Evolutionary conservation across 148 eudicot genomes (phyloP).

Genomic region (Chenopodium quinoa): DNA sequence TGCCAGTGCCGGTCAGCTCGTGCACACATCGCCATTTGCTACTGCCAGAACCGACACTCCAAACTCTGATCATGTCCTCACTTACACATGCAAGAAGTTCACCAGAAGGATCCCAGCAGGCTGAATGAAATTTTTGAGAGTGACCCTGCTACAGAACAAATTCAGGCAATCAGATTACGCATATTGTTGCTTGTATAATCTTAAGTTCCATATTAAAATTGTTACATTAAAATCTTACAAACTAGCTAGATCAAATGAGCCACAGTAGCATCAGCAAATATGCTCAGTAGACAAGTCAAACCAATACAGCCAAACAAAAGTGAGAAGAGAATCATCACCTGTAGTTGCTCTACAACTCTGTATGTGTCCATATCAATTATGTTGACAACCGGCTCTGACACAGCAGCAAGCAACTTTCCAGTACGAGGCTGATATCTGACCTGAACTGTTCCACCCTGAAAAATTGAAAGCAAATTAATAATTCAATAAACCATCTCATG

Average conservation of each 20-base stretch:
- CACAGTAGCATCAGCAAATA: not conserved
- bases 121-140: slow-evolving; percentile 36
- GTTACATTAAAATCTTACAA: not conserved
- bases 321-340: slow-evolving; percentile 19
- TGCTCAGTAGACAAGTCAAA: not conserved
- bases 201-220: too few relatives aligned
- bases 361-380: slow-evolving; percentile 34
- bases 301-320: not conserved
- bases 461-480: slow-evolving; percentile 2
- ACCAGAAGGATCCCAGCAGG: slow-evolving; percentile 63
- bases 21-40: slow-evolving; percentile 46
- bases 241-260: not conserved
- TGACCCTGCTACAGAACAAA: slow-evolving; percentile 45
- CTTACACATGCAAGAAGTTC: slow-evolving; percentile 60
- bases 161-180: slow-evolving; percentile 15
- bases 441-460: slow-evolving; percentile 42
- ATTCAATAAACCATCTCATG: not conserved
- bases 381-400: slow-evolving; percentile 34
- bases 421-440: slow-evolving; percentile 44
- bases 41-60: slow-evolving; percentile 43
- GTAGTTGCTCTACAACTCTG: slow-evolving; percentile 25
- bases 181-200: not conserved
- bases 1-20: slow-evolving; percentile 50
- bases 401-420: slow-evolving; percentile 45
- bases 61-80: slow-evolving; percentile 57